A percentile compares a stretch with the other conserved stretches of the same genome.
Conservation (phyloP, 1,284 basidiomycete genomes). For the Cryptococcus jaspeensis region DNA sequence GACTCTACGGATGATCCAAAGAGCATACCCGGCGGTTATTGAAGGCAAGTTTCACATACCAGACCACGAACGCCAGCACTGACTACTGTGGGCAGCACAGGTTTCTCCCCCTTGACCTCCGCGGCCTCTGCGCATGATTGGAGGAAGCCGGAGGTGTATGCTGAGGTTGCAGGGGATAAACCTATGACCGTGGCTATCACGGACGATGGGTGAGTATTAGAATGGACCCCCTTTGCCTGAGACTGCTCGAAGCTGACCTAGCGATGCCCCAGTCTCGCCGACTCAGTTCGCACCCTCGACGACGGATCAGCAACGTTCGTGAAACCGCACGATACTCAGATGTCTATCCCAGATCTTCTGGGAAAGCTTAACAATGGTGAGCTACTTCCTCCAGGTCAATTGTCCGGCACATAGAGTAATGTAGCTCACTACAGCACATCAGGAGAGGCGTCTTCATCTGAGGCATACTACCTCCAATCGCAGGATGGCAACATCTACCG, state of each 20-base stretch:
- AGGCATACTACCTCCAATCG: constrained; percentile 68
- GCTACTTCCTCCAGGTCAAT: neutral
- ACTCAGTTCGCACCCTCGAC: constrained; percentile 61
- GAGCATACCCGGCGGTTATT: constrained; percentile 75
- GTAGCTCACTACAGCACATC: neutral
- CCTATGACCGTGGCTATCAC: constrained; percentile 73
- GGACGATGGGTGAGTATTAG: constrained; percentile 78
- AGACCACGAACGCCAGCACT: too few relatives aligned
- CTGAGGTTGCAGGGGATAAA: constrained; percentile 57
- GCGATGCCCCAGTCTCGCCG: constrained; percentile 62
- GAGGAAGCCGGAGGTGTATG: constrained; percentile 25
- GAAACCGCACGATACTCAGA: constrained; percentile 68
- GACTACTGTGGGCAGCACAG: constrained; percentile 14
- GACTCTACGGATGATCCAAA: constrained; percentile 68
- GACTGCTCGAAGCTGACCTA: neutral
- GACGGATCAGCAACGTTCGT: constrained; percentile 68
- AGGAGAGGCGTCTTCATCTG: neutral
- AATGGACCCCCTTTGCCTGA: neutral
- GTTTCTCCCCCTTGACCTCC: constrained; percentile 19
- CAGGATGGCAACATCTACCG: constrained; percentile 83
- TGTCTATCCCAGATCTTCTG: constrained; percentile 65
- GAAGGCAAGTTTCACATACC: constrained; percentile 56
- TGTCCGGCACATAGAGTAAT: neutral
- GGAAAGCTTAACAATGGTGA: constrained; percentile 44
- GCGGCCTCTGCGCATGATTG: constrained; percentile 21